These are phyloP conservation scores for Trichothecium sympodiale DNA, from an alignment of 2,329 filamentous ascomycete genomes.

Conservation along the genomic window DNA sequence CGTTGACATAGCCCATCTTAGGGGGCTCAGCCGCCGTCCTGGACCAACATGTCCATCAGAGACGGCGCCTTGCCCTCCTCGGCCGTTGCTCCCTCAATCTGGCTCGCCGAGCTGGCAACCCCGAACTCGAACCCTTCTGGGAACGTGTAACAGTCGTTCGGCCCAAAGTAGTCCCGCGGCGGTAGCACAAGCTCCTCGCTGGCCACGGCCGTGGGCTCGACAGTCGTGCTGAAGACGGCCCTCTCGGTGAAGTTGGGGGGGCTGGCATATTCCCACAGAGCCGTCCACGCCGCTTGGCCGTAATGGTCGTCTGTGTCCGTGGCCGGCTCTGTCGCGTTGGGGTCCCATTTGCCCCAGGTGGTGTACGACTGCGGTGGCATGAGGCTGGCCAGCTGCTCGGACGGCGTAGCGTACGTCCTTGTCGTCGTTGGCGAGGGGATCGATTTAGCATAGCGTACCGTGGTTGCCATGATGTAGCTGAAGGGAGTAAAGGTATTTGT, in stretches of 20 bases:
- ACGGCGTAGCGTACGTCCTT: slow-evolving; percentile 16
- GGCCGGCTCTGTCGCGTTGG: slow-evolving; percentile 14
- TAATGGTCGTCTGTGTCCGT: slow-evolving; percentile 18
- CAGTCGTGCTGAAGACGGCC: slow-evolving; percentile 31
- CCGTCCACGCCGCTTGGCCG: slow-evolving; percentile 19
- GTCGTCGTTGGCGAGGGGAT: slow-evolving; percentile 18
- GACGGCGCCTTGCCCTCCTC: slow-evolving; percentile 30
- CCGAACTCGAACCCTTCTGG: slow-evolving; percentile 35
- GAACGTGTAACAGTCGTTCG: slow-evolving; percentile 37
- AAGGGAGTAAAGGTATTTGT: slow-evolving; percentile 17
- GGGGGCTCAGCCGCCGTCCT: slow-evolving; percentile 14
- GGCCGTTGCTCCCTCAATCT: slow-evolving; percentile 34
- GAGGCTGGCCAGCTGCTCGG: slow-evolving; percentile 14
- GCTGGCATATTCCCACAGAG: slow-evolving; percentile 20
- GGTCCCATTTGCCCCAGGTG: slow-evolving; percentile 23
- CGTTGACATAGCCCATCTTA: slow-evolving; percentile 26
- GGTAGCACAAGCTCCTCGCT: slow-evolving; percentile 43
- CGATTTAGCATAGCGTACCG: slow-evolving; percentile 19
- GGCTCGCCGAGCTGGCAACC: slow-evolving; percentile 33
- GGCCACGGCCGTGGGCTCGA: slow-evolving; percentile 41
- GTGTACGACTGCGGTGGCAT: slow-evolving; percentile 17
- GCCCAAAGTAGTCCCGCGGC: slow-evolving; percentile 37
- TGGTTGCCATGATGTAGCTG: slow-evolving; percentile 19
- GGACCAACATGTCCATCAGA: slow-evolving; percentile 28
- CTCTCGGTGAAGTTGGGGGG: slow-evolving; percentile 22